phyloP scores from a whole-genome alignment of 2,329 filamentous ascomycete genomes.

The Pseudogymnoascus sp. region DNA sequence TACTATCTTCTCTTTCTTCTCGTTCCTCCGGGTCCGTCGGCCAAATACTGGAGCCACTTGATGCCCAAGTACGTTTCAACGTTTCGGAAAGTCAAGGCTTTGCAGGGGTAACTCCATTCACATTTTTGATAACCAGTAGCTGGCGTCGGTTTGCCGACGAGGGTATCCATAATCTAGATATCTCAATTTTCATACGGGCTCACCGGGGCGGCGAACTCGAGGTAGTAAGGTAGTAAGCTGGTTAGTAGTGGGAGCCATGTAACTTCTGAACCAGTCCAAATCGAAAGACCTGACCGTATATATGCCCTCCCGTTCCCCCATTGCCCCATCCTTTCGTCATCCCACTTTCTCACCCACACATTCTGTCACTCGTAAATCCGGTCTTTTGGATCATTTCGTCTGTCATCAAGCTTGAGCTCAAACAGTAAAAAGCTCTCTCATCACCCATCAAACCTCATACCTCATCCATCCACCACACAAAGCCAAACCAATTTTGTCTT shows the following conservation, averaged over 20 bases:
- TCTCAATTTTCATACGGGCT: background rate
- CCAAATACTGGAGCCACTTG: background rate
- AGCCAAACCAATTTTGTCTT: background rate
- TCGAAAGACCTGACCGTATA: background rate
- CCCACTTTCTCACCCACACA: background rate
- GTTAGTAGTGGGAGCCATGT: background rate
- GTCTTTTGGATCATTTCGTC: background rate
- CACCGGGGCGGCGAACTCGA: background rate
- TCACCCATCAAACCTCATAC: background rate
- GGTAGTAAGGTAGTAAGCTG: background rate
- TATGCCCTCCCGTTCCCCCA: background rate
- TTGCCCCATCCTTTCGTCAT: background rate
- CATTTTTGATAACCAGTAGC: background rate
- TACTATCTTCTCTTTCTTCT: background rate
- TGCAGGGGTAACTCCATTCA: background rate
- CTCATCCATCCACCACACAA: background rate
- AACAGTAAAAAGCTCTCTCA: background rate
- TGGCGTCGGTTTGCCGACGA: background rate
- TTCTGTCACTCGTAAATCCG: background rate
- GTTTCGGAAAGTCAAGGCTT: background rate
- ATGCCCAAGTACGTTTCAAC: background rate
- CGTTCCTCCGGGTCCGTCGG: background rate
- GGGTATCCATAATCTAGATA: background rate
- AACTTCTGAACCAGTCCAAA: background rate
- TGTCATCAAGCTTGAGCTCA: background rate